Evolutionary conservation across 1,284 basidiomycete species (phyloP).

Genomic region (Ganoderma resinaceum): DNA sequence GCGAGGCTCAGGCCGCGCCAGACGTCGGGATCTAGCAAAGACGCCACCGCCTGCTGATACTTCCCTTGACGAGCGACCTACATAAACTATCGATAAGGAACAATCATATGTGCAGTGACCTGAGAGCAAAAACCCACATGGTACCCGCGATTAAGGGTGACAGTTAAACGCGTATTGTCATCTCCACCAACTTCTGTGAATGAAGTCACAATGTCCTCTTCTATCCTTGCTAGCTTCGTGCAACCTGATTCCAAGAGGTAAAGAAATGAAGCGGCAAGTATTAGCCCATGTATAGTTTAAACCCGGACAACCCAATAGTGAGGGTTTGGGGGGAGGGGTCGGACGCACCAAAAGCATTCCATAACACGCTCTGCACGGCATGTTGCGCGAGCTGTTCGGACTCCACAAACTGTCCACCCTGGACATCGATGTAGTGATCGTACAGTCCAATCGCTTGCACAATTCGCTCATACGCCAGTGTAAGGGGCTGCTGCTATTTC

Average conservation of each 20-base stretch:
- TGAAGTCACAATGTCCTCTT: conserved; percentile 73
- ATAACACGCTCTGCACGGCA: conserved; percentile 73
- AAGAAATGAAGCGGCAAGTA: not conserved
- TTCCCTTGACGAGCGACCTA: conserved; percentile 75
- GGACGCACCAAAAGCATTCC: conserved; percentile 67
- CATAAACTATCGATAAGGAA: not conserved
- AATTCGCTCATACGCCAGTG: conserved; percentile 71
- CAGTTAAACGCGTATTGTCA: conserved; percentile 66
- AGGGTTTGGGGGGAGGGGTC: not conserved
- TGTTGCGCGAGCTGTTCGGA: conserved; percentile 75
- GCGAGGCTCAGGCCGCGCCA: conserved; percentile 71
- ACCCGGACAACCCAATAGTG: not conserved
- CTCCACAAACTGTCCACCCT: conserved; percentile 55
- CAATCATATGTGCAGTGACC: not conserved
- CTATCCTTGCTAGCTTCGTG: conserved; percentile 63
- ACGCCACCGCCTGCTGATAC: conserved; percentile 65
- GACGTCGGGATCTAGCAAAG: conserved; percentile 69
- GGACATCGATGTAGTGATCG: conserved; percentile 71
- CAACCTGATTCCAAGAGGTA: conserved; percentile 57
- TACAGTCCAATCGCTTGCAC: conserved; percentile 71
- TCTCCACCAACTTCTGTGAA: conserved; percentile 65
- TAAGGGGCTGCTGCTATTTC: conserved; percentile 74
- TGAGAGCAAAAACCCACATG: conserved; percentile 48
- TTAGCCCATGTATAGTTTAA: not conserved
- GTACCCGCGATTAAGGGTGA: conserved; percentile 69